phyloP scores from a whole-genome alignment of 2,329 filamentous ascomycete genomes.

The Eutypella sp. region DNA sequence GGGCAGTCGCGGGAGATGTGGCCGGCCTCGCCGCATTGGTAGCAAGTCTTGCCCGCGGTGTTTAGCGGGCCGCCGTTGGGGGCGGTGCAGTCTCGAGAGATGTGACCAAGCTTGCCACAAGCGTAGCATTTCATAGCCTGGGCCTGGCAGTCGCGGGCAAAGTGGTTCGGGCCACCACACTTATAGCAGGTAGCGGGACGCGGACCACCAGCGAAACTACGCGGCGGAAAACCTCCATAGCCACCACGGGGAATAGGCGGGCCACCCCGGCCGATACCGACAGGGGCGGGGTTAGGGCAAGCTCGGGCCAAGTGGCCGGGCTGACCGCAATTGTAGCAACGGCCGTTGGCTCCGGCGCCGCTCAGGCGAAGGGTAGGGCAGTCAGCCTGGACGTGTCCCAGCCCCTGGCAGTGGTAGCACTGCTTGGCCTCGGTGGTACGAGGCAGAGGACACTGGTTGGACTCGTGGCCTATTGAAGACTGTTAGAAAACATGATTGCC shows the following conservation, averaged over 20 bases:
- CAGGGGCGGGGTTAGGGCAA: constrained; percentile 70
- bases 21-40: constrained; percentile 91
- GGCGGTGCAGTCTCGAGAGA: constrained; percentile 89
- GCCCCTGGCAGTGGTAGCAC: constrained; percentile 99
- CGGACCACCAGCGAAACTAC: constrained; percentile 68
- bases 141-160: constrained; percentile 95
- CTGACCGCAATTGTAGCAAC: constrained; percentile 96
- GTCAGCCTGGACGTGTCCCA: constrained; percentile 97
- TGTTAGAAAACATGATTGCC: constrained; percentile 8
- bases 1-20: constrained; percentile 96
- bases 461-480: constrained; percentile 72
- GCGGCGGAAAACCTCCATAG: constrained; percentile 50
- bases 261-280: constrained; percentile 59
- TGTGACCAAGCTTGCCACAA: constrained; percentile 91
- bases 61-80: constrained; percentile 94
- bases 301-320: constrained; percentile 89
- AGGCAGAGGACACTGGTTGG: constrained; percentile 92
- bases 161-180: constrained; percentile 89
- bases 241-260: constrained; percentile 66
- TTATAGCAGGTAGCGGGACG: constrained; percentile 69
- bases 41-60: constrained; percentile 97
- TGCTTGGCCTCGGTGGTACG: constrained; percentile 98
- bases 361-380: constrained; percentile 94
- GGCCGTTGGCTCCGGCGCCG: constrained; percentile 73
- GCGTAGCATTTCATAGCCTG: constrained; percentile 99